Percentiles rank a stretch among this genome's conserved stretches.
Conservation (phyloP, 192 early-diverging fungal genomes). For the Kickxella alabastrina region DNA sequence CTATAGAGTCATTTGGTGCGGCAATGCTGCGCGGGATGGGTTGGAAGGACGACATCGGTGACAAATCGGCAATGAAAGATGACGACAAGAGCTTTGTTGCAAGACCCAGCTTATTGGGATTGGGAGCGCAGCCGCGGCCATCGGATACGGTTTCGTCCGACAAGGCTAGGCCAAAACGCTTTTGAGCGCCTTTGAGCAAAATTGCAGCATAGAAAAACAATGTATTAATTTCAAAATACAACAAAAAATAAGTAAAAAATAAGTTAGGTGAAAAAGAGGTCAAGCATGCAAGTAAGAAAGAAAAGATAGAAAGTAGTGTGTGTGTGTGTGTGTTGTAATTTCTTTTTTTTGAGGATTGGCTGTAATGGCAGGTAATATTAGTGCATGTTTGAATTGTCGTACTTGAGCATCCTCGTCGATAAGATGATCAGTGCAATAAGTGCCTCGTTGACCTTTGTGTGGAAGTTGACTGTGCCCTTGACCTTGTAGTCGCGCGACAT, state of each 20-base stretch:
- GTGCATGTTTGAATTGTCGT: slow-evolving; percentile 7
- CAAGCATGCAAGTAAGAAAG: neutral
- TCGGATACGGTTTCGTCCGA: neutral
- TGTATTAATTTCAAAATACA: neutral
- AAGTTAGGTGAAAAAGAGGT: neutral
- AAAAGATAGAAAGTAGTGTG: neutral
- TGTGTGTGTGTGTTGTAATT: no score
- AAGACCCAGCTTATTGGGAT: slow-evolving; percentile 70
- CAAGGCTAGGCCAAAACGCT: neutral
- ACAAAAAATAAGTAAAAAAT: neutral
- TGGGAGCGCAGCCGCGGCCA: slow-evolving; percentile 71
- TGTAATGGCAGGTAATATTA: no score
- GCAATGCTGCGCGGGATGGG: slow-evolving; percentile 89
- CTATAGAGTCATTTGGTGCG: slow-evolving; percentile 84
- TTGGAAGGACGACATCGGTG: slow-evolving; percentile 70
- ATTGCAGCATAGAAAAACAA: neutral
- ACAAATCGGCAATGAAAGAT: neutral
- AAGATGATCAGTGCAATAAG: slow-evolving; percentile 33
- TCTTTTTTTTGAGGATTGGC: no score
- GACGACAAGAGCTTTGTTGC: slow-evolving; percentile 23
- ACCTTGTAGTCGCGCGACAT: slow-evolving; percentile 35
- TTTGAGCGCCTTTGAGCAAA: no score
- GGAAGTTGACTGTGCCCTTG: slow-evolving; percentile 22
- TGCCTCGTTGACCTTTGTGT: slow-evolving; percentile 31
- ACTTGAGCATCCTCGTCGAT: slow-evolving; percentile 26